These are phyloP conservation scores for Aspergillus viridinutans DNA, from an alignment of 2,329 filamentous ascomycete genomes.

Conservation along the genomic window DNA sequence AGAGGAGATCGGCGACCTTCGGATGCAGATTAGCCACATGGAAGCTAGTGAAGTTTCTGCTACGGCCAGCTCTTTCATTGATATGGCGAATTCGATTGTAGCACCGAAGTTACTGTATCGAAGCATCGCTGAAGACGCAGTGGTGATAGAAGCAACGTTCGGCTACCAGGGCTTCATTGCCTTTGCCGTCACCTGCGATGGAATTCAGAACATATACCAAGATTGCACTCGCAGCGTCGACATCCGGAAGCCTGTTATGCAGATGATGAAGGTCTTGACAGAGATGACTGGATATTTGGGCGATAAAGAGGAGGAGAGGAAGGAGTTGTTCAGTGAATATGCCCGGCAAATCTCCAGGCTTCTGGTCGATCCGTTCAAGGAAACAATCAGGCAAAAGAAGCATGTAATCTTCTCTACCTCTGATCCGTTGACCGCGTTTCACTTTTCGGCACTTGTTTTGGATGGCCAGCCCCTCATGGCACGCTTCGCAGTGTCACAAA, in stretches of 20 bases:
- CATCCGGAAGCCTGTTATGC: slow-evolving; percentile 18
- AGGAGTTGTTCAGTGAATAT: slow-evolving; percentile 8
- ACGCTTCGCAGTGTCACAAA: slow-evolving; percentile 20
- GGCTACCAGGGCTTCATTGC: slow-evolving; percentile 11
- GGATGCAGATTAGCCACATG: not conserved
- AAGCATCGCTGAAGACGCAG: slow-evolving; percentile 14
- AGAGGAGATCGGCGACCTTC: not conserved
- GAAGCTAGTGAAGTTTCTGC: not conserved
- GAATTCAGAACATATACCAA: slow-evolving; percentile 13
- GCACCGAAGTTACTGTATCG: slow-evolving; percentile 12
- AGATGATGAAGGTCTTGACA: slow-evolving; percentile 17
- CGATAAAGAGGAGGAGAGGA: slow-evolving; percentile 13
- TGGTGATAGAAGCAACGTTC: slow-evolving; percentile 20
- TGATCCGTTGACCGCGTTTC: slow-evolving; percentile 22
- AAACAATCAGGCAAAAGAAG: slow-evolving; percentile 14
- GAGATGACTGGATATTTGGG: slow-evolving; percentile 15
- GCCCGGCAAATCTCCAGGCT: slow-evolving; percentile 12
- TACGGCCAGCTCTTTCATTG: slow-evolving; percentile 11
- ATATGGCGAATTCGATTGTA: slow-evolving; percentile 13
- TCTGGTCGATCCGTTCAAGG: slow-evolving; percentile 15
- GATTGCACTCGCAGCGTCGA: slow-evolving; percentile 5
- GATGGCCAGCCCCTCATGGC: slow-evolving; percentile 16
- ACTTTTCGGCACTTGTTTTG: slow-evolving; percentile 16
- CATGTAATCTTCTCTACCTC: slow-evolving; percentile 23
- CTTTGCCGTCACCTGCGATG: slow-evolving; percentile 19